These are phyloP conservation scores for Fusarium subglutinans DNA, from an alignment of 2,329 filamentous ascomycete genomes.

Conservation along the genomic window DNA sequence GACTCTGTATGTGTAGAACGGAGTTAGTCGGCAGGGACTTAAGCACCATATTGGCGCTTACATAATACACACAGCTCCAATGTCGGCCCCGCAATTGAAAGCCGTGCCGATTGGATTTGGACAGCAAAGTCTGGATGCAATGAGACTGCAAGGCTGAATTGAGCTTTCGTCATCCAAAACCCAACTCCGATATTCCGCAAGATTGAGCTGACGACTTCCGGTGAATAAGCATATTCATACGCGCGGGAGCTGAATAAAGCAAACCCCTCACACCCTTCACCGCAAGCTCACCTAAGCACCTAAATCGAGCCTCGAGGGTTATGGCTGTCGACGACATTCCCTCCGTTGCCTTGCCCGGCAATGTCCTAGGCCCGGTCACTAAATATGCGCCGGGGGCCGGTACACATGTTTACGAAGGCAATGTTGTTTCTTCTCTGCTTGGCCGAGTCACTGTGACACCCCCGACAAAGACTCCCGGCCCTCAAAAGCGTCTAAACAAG, in stretches of 20 bases:
- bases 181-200: neutral
- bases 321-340: conserved; percentile 51
- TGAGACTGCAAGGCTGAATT: conserved; percentile 25
- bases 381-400: conserved; percentile 80
- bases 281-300: conserved; percentile 25
- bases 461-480: conserved; percentile 57
- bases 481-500: conserved; percentile 68
- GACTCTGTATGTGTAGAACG: conserved; percentile 9
- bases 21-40: conserved; percentile 44
- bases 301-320: neutral
- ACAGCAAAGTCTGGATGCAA: neutral
- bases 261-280: neutral
- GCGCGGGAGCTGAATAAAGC: conserved; percentile 4
- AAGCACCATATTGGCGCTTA: conserved; percentile 27
- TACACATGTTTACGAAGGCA: conserved; percentile 80
- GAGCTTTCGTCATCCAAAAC: conserved; percentile 20
- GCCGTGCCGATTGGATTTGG: conserved; percentile 20
- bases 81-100: conserved; percentile 27
- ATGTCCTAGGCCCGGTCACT: conserved; percentile 74
- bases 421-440: conserved; percentile 83
- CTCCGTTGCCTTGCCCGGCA: conserved; percentile 81
- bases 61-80: conserved; percentile 13
- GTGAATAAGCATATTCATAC: conserved; percentile 8
- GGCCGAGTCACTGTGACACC: conserved; percentile 71
- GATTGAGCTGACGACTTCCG: conserved; percentile 12